phyloP scores from a whole-genome alignment of 2,329 filamentous ascomycete genomes.

The Fusarium sp. region DNA sequence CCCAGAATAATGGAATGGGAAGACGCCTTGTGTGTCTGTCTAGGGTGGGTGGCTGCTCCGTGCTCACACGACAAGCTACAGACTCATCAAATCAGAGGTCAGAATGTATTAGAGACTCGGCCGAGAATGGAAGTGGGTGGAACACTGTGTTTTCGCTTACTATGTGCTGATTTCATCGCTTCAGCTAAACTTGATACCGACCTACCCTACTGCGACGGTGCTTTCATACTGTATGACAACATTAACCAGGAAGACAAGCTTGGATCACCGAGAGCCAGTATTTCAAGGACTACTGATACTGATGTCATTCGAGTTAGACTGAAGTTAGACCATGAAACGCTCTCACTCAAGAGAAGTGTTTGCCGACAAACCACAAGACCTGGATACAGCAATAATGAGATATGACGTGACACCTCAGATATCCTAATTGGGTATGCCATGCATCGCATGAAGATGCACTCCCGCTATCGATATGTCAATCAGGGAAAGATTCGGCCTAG shows the following conservation, averaged over 20 bases:
- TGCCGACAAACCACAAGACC: neutral
- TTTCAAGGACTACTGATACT: neutral
- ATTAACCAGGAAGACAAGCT: neutral
- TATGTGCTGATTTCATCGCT: conserved; percentile 19
- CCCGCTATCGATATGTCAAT: neutral
- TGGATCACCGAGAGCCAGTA: neutral
- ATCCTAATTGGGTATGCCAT: neutral
- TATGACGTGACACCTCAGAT: neutral
- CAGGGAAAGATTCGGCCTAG: neutral
- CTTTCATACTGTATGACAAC: conserved; percentile 5
- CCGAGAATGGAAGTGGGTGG: conserved; percentile 34
- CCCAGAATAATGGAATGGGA: conserved; percentile 16
- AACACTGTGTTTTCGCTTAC: conserved; percentile 18
- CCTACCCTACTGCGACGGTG: neutral
- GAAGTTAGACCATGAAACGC: neutral
- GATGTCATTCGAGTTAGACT: neutral
- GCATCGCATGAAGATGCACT: neutral
- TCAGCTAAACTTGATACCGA: neutral
- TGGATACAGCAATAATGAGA: neutral
- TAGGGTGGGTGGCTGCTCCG: conserved; percentile 32
- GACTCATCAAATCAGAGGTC: conserved; percentile 18
- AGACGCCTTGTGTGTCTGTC: conserved; percentile 22
- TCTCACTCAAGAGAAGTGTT: neutral
- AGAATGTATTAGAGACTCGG: conserved; percentile 3
- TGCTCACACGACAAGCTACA: conserved; percentile 15